Evolutionary conservation across 805 yeast genomes (phyloP).

Genomic region (Henningerozyma blattae): DNA sequence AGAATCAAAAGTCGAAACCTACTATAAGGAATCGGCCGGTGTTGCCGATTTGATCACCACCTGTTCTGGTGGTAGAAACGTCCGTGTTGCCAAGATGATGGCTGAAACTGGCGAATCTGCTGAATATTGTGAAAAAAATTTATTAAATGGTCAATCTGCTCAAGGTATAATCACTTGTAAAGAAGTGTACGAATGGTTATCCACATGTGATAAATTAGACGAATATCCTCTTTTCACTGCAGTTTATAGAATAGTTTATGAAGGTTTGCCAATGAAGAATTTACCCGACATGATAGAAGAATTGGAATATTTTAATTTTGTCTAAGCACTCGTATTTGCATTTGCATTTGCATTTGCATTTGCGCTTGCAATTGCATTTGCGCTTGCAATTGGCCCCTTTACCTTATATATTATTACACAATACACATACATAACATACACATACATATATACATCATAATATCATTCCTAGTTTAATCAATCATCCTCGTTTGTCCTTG

Average conservation of each 20-base stretch:
- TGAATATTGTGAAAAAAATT: constrained; percentile 66
- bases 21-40: constrained; percentile 90
- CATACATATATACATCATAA: too few species aligned
- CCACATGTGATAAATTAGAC: constrained; percentile 27
- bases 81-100: constrained; percentile 76
- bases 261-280: constrained; percentile 56
- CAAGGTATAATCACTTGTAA: constrained; percentile 86
- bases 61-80: constrained; percentile 95
- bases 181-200: constrained; percentile 79
- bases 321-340: too few species aligned
- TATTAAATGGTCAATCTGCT: constrained; percentile 89
- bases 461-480: too few species aligned
- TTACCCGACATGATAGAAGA: constrained; percentile 59
- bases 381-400: too few species aligned
- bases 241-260: constrained; percentile 74
- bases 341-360: too few species aligned
- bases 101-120: constrained; percentile 70
- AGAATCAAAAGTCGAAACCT: constrained; percentile 59
- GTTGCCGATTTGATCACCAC: constrained; percentile 97
- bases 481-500: too few species aligned
- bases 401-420: too few species aligned
- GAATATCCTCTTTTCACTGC: constrained; percentile 63
- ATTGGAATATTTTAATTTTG: constrained; percentile 7
- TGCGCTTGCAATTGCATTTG: too few species aligned
- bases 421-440: too few species aligned